Conservation (phyloP, 2,329 filamentous ascomycete species). For the Hyphodiscus sp. region DNA sequence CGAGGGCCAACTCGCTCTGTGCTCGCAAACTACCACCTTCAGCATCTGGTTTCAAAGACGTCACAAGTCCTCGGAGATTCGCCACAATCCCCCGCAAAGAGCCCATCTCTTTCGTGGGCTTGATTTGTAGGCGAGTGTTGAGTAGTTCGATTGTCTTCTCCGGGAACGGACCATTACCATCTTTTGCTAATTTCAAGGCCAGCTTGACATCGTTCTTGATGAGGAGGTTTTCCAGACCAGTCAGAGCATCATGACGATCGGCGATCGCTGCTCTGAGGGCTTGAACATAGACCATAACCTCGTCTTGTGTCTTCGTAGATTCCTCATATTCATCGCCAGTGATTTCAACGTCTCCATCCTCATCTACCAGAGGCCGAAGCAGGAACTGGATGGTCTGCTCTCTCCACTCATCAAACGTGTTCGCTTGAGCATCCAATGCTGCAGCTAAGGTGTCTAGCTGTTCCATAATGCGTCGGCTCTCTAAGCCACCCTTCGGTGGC, state of each 20-base stretch:
- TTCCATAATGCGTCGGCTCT: constrained; percentile 60
- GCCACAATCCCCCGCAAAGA: constrained; percentile 67
- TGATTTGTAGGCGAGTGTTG: constrained; percentile 39
- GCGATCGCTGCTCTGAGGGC: constrained; percentile 68
- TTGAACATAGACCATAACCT: constrained; percentile 81
- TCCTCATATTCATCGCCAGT: constrained; percentile 88
- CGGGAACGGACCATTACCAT: constrained; percentile 65
- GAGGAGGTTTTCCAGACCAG: constrained; percentile 69
- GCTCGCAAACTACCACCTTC: constrained; percentile 48
- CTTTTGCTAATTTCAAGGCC: constrained; percentile 53
- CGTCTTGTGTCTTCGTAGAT: constrained; percentile 81
- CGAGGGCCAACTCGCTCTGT: constrained; percentile 56
- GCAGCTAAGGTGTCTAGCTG: constrained; percentile 58
- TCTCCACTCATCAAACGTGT: constrained; percentile 68
- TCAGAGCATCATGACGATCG: constrained; percentile 71
- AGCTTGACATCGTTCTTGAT: constrained; percentile 64
- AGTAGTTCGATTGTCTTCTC: constrained; percentile 51
- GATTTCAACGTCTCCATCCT: constrained; percentile 66
- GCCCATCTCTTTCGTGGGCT: constrained; percentile 42
- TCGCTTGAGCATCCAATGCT: constrained; percentile 65
- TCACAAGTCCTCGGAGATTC: constrained; percentile 59
- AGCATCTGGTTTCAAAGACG: constrained; percentile 52
- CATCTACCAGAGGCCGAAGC: constrained; percentile 70
- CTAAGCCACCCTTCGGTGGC: constrained; percentile 58
- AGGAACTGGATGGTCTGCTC: constrained; percentile 66